phyloP scores from a whole-genome alignment of 2,329 filamentous ascomycete genomes.

The Fusarium sulawesiense region DNA sequence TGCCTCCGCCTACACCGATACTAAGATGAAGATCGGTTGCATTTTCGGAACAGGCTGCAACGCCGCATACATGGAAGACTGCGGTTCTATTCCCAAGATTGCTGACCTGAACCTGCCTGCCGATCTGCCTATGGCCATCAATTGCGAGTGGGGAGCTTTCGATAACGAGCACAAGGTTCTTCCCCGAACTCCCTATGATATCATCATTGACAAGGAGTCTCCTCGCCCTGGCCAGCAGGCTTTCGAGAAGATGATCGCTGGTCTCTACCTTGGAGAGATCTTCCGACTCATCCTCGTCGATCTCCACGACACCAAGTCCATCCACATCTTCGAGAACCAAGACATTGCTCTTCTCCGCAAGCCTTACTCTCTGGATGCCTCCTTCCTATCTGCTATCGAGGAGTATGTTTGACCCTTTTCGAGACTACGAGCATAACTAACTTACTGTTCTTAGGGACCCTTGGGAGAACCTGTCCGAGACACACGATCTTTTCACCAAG shows the following conservation, averaged over 20 bases:
- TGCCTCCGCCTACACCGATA: slow-evolving; percentile 95
- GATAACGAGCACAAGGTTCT: slow-evolving; percentile 93
- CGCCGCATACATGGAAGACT: slow-evolving; percentile 96
- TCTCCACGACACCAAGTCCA: slow-evolving; percentile 80
- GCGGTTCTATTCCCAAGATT: slow-evolving; percentile 91
- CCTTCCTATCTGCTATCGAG: slow-evolving; percentile 92
- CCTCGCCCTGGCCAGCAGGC: slow-evolving; percentile 93
- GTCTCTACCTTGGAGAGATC: slow-evolving; percentile 93
- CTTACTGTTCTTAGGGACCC: slow-evolving; percentile 72
- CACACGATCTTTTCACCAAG: slow-evolving; percentile 81
- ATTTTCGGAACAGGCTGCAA: slow-evolving; percentile 99
- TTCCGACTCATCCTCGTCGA: slow-evolving; percentile 90
- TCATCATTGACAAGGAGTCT: slow-evolving; percentile 89
- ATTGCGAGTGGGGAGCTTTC: slow-evolving; percentile 97
- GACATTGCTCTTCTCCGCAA: slow-evolving; percentile 84
- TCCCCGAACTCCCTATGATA: slow-evolving; percentile 85
- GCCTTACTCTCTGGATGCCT: slow-evolving; percentile 90
- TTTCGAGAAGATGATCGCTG: slow-evolving; percentile 98
- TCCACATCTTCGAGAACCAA: slow-evolving; percentile 84
- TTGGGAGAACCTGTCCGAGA: slow-evolving; percentile 94
- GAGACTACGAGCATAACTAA: slow-evolving; percentile 11
- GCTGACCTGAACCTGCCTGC: slow-evolving; percentile 89
- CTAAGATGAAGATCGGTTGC: slow-evolving; percentile 92
- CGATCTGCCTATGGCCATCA: slow-evolving; percentile 90
- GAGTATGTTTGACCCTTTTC: slow-evolving; percentile 66